These are phyloP conservation scores for Xerocomus potaroensis DNA, from an alignment of 768 basidiomycete genomes.

Conservation along the genomic window DNA sequence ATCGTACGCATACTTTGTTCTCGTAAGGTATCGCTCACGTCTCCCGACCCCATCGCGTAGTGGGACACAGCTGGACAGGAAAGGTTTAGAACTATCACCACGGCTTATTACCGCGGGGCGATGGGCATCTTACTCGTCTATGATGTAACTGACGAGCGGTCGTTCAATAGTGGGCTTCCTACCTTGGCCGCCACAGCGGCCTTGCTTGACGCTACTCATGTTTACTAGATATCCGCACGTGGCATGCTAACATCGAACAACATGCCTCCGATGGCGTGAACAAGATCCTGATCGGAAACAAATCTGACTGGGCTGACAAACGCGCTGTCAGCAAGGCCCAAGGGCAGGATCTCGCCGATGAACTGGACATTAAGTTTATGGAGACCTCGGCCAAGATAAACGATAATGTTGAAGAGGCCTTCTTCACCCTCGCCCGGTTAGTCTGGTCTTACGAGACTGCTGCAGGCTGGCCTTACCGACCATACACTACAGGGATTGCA, in stretches of 20 bases:
- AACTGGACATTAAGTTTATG: constrained; percentile 95
- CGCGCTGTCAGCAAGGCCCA: constrained; percentile 87
- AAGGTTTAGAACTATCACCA: constrained; percentile 97
- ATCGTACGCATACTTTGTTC: constrained; percentile 57
- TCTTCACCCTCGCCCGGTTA: constrained; percentile 93
- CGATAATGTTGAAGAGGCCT: constrained; percentile 97
- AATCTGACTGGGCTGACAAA: constrained; percentile 98
- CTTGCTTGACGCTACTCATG: neutral
- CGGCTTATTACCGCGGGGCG: constrained; percentile 98
- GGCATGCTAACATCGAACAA: constrained; percentile 98
- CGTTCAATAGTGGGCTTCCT: constrained; percentile 84
- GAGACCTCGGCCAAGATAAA: constrained; percentile 98
- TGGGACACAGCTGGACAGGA: constrained; percentile 99
- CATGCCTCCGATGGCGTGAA: constrained; percentile 98
- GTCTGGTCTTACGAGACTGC: constrained; percentile 23
- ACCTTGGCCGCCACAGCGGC: constrained; percentile 12
- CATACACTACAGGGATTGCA: constrained; percentile 73
- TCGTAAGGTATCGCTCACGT: neutral
- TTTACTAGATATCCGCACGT: constrained; percentile 87
- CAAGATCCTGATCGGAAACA: constrained; percentile 99
- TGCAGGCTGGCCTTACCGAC: neutral
- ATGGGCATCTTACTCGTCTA: constrained; percentile 99
- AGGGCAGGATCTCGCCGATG: constrained; percentile 86
- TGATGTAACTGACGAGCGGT: constrained; percentile 91
- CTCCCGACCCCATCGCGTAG: constrained; percentile 37